Evolutionary conservation across 176 grass and related monocot species (phyloP).

Genomic region (Cenchrus fungigraminus): DNA sequence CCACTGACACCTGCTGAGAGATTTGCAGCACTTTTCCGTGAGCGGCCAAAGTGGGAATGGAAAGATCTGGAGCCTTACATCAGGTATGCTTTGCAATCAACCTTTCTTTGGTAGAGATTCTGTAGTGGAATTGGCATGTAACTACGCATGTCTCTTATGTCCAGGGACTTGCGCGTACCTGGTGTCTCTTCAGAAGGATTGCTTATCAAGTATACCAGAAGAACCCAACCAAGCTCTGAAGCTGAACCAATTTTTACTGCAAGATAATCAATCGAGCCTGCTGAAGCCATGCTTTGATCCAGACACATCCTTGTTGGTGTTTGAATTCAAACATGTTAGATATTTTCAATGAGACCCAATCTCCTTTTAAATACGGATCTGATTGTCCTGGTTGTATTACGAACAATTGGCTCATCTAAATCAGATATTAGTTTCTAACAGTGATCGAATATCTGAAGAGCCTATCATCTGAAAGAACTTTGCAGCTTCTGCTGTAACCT

Average conservation of each 20-base stretch:
- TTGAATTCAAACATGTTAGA: conserved; percentile 13
- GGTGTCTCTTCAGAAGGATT: conserved; percentile 84
- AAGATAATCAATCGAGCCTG: conserved; percentile 51
- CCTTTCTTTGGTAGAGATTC: background rate
- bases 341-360: background rate
- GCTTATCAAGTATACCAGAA: conserved; percentile 95
- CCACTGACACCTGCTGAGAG: conserved; percentile 72
- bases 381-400: background rate
- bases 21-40: conserved; percentile 68
- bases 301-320: background rate
- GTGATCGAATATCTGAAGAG: background rate
- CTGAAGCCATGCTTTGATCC: background rate
- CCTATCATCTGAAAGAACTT: background rate
- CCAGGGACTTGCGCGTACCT: conserved; percentile 72
- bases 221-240: conserved; percentile 74
- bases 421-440: background rate
- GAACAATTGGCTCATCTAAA: background rate
- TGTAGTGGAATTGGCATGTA: background rate
- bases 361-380: background rate
- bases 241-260: conserved; percentile 79
- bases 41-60: conserved; percentile 83
- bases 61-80: conserved; percentile 91
- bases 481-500: background rate
- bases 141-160: background rate
- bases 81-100: conserved; percentile 48